These are phyloP conservation scores for Penicillium roqueforti DNA, from an alignment of 495 filamentous ascomycete genomes.

Conservation along the genomic window DNA sequence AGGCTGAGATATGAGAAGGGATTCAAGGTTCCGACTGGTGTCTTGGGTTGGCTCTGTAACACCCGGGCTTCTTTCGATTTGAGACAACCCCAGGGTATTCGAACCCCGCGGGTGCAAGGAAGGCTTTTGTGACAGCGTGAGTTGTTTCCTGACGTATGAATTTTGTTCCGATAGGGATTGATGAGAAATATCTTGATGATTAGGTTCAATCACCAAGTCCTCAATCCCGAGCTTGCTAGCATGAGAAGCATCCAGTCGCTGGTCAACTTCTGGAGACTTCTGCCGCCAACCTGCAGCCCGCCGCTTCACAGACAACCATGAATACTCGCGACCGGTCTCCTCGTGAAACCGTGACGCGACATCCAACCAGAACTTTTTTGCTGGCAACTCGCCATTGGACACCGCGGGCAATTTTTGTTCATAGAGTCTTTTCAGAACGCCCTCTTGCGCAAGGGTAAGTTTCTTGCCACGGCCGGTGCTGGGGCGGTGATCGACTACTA, in stretches of 20 bases:
- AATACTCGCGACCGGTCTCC: background rate
- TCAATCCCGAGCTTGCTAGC: background rate
- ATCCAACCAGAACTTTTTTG: conserved; percentile 2
- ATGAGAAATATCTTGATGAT: background rate
- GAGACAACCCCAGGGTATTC: background rate
- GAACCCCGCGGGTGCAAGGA: background rate
- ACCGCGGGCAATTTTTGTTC: background rate
- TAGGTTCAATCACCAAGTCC: background rate
- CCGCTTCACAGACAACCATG: conserved; percentile 5
- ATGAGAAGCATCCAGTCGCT: background rate
- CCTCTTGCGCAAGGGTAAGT: conserved; percentile 1
- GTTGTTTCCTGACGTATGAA: background rate
- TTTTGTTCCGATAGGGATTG: background rate
- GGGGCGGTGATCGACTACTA: background rate
- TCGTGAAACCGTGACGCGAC: background rate
- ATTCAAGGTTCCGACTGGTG: background rate
- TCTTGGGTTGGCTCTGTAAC: background rate
- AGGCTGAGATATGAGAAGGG: background rate
- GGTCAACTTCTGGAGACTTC: background rate
- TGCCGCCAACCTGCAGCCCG: background rate
- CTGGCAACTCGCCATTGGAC: background rate
- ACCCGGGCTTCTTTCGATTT: background rate
- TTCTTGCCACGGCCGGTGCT: conserved; percentile 2
- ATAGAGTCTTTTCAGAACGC: background rate
- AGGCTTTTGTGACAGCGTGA: background rate